Base-by-base conservation (phyloP, 495 filamentous ascomycete genomes). In the Tuber calosporum region DNA sequence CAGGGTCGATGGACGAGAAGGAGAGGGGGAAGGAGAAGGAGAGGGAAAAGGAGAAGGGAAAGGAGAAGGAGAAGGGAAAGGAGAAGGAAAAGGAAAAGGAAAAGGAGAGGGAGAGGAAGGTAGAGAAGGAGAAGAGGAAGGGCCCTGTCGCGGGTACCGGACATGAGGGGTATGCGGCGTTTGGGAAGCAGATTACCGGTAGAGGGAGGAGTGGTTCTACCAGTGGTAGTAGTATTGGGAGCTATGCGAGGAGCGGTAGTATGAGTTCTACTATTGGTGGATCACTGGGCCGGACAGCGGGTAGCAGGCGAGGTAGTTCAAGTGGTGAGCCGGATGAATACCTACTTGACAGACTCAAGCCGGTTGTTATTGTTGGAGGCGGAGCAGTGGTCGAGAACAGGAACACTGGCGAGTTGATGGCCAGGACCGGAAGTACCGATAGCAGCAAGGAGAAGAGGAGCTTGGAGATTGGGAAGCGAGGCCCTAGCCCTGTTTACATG, bases 151-250 rank as follows among this genome's bases (percentile, higher is more conserved):
- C 95, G 40, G 96, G 95, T 43, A 99, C 96, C 42, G 95, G 95
- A 2, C 93, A 98, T 82, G 95, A 98, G 84, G 95, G 94, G 66
- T 98, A 98, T 81, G 93, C 93, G 11, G 90, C 88, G 80, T 96
- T 88, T 85, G 87, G 40, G 81, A 72, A 66, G 70, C 37, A 30
- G 62, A 19, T 83, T 4, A 78, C 84, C 15, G 85, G 87, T 68
- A 87, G 89, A 43, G 86, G 89, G 48, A 91, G 89, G 76, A 87
- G 84, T 62, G 88, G 86, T 73, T 80, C 84, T 38, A 83, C 84
- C 40, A 82, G 79, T 69, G 81, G 82, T 41, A 62, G 53, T 30
- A 62, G 53, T 34, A 62, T 62, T 62, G 81, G 81, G n/a, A 86
- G 84, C 68, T 84, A 82, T 39, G 82, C 84, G 38, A 81, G 86